Evolutionary conservation across 257 asterid genomes (phyloP).

Genomic region (Jacaranda mimosifolia): DNA sequence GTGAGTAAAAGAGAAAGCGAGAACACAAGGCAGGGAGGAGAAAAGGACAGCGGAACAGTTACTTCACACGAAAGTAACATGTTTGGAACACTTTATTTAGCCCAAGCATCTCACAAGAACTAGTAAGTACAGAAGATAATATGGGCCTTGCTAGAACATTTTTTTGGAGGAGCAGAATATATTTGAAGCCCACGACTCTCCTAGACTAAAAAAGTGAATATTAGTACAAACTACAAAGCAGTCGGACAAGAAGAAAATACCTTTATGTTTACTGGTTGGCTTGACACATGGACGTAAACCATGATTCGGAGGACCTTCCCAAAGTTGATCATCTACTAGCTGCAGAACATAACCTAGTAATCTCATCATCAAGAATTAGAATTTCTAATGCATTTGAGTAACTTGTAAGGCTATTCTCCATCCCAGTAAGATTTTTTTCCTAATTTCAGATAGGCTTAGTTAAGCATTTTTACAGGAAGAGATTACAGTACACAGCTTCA

Average conservation of each 20-base stretch:
- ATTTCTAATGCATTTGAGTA: conserved; percentile 17
- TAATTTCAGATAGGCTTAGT: conserved; percentile 20
- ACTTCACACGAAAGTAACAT: conserved; percentile 22
- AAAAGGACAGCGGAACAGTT: conserved; percentile 15
- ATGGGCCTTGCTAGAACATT: background rate
- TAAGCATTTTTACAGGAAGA: background rate
- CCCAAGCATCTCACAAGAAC: background rate
- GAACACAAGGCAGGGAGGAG: background rate
- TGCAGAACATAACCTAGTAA: conserved; percentile 44
- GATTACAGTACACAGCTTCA: conserved; percentile 10
- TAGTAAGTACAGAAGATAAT: conserved; percentile 20
- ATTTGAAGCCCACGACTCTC: background rate
- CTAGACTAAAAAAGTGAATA: conserved; percentile 14
- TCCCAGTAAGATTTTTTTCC: background rate
- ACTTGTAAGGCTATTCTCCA: conserved; percentile 24
- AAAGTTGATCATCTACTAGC: conserved; percentile 58
- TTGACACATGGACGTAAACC: conserved; percentile 71
- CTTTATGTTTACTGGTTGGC: conserved; percentile 77
- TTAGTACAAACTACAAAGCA: conserved; percentile 18
- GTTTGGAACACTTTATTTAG: conserved; percentile 19
- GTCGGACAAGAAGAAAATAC: conserved; percentile 46
- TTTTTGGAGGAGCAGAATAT: background rate
- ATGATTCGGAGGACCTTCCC: conserved; percentile 69
- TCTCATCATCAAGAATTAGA: conserved; percentile 34
- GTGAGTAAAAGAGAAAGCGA: conserved; percentile 9